Base-by-base conservation (phyloP, 208 protist genomes). In the Trypanosoma grayi region DNA sequence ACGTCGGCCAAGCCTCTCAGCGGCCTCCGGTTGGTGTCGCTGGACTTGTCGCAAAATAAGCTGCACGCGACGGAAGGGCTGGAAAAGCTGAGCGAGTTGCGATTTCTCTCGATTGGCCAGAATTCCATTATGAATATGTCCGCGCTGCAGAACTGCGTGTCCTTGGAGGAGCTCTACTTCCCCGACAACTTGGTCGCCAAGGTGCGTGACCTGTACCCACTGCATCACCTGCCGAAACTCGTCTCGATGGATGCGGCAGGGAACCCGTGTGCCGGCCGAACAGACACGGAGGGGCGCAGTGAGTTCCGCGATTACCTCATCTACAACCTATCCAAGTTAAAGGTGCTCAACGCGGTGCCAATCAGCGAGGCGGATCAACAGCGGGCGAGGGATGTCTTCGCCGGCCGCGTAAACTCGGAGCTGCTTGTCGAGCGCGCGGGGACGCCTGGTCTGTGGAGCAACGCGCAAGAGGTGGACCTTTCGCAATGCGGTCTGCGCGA, bases 311-410 rank as follows among this genome's bases (percentile, higher is more conserved):
- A 72, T 30, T 97, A 93, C 73, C 36, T 90, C 57, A 70, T 98
- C n/a, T 97, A 92, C 69, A 81, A 92, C 55, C 79, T 98, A 24
- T 83, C 81, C 4, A 83, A 81, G 57, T 77, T 98, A 41, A 98
- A 97, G 78, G 90, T 97, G 57, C 71, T 97, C 4, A 82, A 95
- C 74, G 83, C 86, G 4, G 48, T 82, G 20, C 53, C 85, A 45
- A 88, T 97, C 39, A 67, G 77, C 0, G 68, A 70, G 1, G 44
- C 48, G 2, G 87, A 95, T 46, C 65, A 60, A 20, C 76, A 81
- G 52, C 70, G 63, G 2, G 86, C 91, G 33, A 66, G 72, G 16
- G 82, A 88, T 16, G 62, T 70, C 25, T 93, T 93, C 67, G 75
- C 86, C 3, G 91, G 91, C 0, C 81, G 83, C 62, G 79, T 97